Base-by-base conservation (phyloP, 345 rosid species). In the Raphanus raphanistrum region DNA sequence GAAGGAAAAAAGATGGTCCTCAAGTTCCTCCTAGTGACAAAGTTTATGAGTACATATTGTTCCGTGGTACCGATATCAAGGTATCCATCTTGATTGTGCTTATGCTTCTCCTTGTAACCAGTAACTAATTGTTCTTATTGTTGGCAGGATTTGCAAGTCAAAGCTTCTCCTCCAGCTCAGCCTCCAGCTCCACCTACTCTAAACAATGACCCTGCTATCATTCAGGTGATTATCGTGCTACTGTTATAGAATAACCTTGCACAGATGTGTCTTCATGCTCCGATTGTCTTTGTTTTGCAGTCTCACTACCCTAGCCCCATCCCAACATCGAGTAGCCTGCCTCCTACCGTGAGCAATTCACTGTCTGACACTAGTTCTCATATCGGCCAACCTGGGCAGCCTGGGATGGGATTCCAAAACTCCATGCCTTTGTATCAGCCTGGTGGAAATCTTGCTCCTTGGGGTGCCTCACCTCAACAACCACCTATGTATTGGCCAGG, bases 401-500 rank as follows among this genome's bases (percentile, higher is more conserved):
- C 89, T 43, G 89, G 87, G 33, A 79, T 90, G 36, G 90, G 86
- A 80, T 92, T 86, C 80, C 98, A 92, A 80, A 85, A 86, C 13
- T 80, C 82, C 3, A 81, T 89, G 73, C 98, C 97, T 75, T 70
- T 88, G 79, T 92, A 92, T 86, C 98, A 90, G 66, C 95, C 97
- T 62, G 97, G 93, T 63, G 97, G 93, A 70, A 89, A 70, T 75
- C 68, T 90, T 78, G 90, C 88, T 66, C 70, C 97, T 3, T 94
- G 95, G 97, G 95, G 95, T 38, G 86, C 90, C 58, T 67, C 97
- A 52, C 95, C 92, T 21, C 21, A 21, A 74, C 96, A 71, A 81
- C 76, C 82, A 87, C 97, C 95, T 16, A 86, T 92, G 90, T 94
- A 90, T 82, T 92, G 97, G 97, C 97, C 81, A 81, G 93, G 97